A percentile compares a stretch with the other conserved stretches of the same genome.
Conservation (phyloP, 108 stramenopile genomes). For the Cyclotella atomus region DNA sequence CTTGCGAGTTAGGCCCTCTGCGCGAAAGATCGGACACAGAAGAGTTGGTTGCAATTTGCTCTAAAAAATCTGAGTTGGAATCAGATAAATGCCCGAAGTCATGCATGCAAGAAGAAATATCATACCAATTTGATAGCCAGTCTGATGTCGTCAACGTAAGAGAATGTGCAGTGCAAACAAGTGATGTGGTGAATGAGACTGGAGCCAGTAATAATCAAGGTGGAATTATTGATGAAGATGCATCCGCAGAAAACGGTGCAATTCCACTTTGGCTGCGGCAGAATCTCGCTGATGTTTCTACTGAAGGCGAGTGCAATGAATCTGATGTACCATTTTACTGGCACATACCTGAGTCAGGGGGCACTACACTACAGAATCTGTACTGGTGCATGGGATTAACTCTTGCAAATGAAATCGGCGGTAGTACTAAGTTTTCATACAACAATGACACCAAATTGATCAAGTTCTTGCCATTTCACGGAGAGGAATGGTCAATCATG, state of each 20-base stretch:
- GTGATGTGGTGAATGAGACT: not conserved
- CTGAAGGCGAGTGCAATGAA: constrained; percentile 1
- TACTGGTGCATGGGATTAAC: constrained; percentile 42
- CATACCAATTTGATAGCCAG: constrained; percentile 29
- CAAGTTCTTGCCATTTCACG: constrained; percentile 26
- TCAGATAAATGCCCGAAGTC: constrained; percentile 14
- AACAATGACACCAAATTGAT: constrained; percentile 14
- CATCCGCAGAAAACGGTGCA: not conserved
- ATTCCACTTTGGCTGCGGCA: constrained; percentile 22
- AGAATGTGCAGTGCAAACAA: constrained; percentile 7
- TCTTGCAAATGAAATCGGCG: constrained; percentile 53
- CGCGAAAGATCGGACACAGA: constrained; percentile 8
- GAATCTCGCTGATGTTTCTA: constrained; percentile 20
- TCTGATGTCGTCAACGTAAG: constrained; percentile 38
- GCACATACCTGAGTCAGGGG: constrained; percentile 38
- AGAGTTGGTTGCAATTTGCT: not conserved
- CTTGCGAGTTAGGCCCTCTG: constrained; percentile 24
- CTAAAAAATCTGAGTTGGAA: not conserved
- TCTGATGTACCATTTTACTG: constrained; percentile 47
- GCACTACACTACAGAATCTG: constrained; percentile 34
- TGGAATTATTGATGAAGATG: not conserved
- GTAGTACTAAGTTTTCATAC: constrained; percentile 18
- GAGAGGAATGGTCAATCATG: constrained; percentile 17
- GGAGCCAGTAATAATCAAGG: not conserved
- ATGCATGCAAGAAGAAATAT: constrained; percentile 21